phyloP scores from a whole-genome alignment of 495 filamentous ascomycete genomes.

The Tuber indicum region DNA sequence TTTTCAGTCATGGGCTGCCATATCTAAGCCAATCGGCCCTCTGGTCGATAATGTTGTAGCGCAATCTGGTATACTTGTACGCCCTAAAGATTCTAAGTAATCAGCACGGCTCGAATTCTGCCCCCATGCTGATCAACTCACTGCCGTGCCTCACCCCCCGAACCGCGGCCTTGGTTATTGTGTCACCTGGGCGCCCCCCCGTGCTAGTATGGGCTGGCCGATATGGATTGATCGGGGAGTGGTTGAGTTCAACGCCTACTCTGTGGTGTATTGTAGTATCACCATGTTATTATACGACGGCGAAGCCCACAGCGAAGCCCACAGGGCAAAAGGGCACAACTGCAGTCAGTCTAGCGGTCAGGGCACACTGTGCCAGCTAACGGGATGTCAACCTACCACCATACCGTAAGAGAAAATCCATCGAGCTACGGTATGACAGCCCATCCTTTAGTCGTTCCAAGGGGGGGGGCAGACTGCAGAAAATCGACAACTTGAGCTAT shows the following conservation, averaged over 20 bases:
- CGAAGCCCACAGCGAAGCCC: not conserved
- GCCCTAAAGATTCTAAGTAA: not conserved
- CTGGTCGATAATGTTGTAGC: not conserved
- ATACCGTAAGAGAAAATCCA: not conserved
- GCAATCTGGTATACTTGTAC: not conserved
- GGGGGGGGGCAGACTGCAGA: not conserved
- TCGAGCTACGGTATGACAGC: not conserved
- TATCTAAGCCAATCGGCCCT: not conserved
- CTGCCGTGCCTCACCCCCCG: not conserved
- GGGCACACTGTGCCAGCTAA: not conserved
- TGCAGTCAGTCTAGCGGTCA: not conserved
- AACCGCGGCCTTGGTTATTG: not conserved
- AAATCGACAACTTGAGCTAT: not conserved
- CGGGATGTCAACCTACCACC: not conserved
- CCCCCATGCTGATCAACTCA: not conserved
- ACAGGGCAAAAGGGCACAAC: not conserved
- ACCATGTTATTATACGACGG: not conserved
- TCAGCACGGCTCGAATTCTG: not conserved
- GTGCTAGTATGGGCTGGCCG: not conserved
- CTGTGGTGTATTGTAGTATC: too few species aligned
- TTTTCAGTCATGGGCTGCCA: not conserved
- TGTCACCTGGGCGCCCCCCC: not conserved
- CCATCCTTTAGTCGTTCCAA: not conserved
- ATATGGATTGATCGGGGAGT: not conserved
- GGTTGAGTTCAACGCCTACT: not conserved